A percentile compares a stretch with the other conserved stretches of the same genome.
phyloP scores from a whole-genome alignment of 805 yeast species.

The Myxozyma geophila region DNA sequence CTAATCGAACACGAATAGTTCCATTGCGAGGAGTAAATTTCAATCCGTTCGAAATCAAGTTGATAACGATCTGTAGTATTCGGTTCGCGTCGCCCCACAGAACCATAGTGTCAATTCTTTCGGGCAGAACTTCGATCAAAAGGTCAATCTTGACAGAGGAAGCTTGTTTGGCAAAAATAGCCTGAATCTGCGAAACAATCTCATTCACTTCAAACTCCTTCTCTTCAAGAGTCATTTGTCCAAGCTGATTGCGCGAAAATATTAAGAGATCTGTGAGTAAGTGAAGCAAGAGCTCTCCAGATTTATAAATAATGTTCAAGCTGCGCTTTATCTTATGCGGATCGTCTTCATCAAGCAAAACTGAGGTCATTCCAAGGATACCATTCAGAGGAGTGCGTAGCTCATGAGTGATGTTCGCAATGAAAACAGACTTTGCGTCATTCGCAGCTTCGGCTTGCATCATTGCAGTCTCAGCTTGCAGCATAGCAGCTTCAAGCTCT shows the following conservation, averaged over 20 bases:
- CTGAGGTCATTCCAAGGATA: conserved; percentile 92
- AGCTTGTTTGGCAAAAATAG: conserved; percentile 82
- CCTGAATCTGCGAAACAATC: conserved; percentile 79
- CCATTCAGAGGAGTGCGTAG: conserved; percentile 95
- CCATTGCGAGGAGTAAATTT: conserved; percentile 82
- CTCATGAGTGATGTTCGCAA: conserved; percentile 92
- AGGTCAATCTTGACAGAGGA: conserved; percentile 75
- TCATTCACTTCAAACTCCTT: conserved; percentile 80
- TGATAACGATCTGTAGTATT: conserved; percentile 90
- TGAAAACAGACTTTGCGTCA: conserved; percentile 92
- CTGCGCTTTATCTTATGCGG: conserved; percentile 69
- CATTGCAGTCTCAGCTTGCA: conserved; percentile 50
- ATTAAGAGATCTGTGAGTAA: conserved; percentile 88
- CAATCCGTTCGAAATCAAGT: conserved; percentile 84
- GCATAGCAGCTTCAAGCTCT: conserved; percentile 69
- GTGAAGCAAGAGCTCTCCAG: conserved; percentile 88
- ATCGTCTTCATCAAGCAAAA: conserved; percentile 86
- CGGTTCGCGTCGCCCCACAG: conserved; percentile 88
- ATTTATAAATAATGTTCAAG: conserved; percentile 79
- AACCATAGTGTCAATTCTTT: conserved; percentile 57
- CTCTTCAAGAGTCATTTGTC: conserved; percentile 80
- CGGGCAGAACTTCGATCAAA: conserved; percentile 63
- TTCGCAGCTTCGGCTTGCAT: conserved; percentile 68
- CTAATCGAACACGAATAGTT: conserved; percentile 39
- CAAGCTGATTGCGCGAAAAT: conserved; percentile 88